phyloP scores from a whole-genome alignment of 176 grass and related monocot genomes.

The Saccharum spontaneum region DNA sequence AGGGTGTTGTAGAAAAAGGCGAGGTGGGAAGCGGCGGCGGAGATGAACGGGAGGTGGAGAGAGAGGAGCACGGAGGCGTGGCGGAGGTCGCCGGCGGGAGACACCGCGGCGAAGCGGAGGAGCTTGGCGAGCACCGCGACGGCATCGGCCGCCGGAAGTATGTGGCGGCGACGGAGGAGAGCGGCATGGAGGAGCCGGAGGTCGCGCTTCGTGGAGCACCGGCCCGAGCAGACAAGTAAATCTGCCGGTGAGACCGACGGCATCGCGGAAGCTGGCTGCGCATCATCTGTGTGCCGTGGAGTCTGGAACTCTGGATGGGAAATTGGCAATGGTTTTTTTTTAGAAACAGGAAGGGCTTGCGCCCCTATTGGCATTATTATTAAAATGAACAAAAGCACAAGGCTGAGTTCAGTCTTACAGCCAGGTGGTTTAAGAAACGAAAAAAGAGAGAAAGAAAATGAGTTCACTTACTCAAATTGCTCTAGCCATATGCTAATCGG shows the following conservation, averaged over 20 bases:
- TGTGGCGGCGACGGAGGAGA: slow-evolving; percentile 44
- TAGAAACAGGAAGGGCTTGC: no score
- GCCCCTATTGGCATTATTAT: no score
- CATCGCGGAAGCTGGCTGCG: slow-evolving; percentile 22
- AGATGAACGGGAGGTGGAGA: slow-evolving; percentile 41
- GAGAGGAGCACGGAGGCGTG: slow-evolving; percentile 42
- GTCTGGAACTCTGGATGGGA: no score
- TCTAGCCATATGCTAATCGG: no score
- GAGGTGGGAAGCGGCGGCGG: slow-evolving; percentile 35
- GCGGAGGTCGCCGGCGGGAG: slow-evolving; percentile 50
- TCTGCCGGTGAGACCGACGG: slow-evolving; percentile 18
- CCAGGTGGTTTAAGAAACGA: no score
- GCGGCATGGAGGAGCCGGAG: slow-evolving; percentile 48
- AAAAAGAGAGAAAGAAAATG: no score
- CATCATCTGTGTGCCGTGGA: background rate
- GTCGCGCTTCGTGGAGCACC: slow-evolving; percentile 32
- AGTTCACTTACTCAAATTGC: no score
- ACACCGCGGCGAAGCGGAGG: slow-evolving; percentile 60
- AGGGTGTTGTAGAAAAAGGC: slow-evolving; percentile 75
- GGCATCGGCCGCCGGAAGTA: slow-evolving; percentile 29
- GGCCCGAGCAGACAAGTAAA: slow-evolving; percentile 16
- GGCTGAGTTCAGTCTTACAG: no score
- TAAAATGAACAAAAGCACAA: no score
- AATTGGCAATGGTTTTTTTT: background rate
- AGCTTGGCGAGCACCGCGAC: slow-evolving; percentile 52